phyloP scores from a whole-genome alignment of 805 yeast genomes.

The Teunomyces stri region DNA sequence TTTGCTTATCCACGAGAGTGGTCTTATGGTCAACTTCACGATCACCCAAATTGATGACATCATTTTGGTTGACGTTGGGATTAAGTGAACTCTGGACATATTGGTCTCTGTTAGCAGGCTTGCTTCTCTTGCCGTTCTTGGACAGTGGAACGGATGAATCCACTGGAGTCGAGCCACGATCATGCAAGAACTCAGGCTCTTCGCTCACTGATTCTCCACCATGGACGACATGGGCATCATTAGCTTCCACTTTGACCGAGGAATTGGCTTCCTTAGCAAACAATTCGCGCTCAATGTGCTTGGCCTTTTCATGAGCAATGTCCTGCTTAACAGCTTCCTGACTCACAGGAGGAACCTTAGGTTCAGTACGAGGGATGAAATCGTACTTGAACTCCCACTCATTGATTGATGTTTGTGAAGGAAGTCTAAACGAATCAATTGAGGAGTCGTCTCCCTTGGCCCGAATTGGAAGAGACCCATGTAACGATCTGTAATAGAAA shows the following conservation, averaged over 20 bases:
- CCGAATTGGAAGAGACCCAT: not conserved
- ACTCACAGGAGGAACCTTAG: slow-evolving; percentile 44
- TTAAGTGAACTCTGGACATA: slow-evolving; percentile 42
- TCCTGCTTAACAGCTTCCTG: slow-evolving; percentile 51
- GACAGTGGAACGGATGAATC: slow-evolving; percentile 17
- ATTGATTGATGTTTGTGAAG: slow-evolving; percentile 44
- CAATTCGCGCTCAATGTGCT: slow-evolving; percentile 37
- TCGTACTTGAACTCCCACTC: slow-evolving; percentile 52
- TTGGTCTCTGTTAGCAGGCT: slow-evolving; percentile 38
- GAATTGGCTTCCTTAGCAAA: slow-evolving; percentile 30
- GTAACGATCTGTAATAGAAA: slow-evolving; percentile 5
- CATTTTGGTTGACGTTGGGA: slow-evolving; percentile 37
- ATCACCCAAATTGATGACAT: slow-evolving; percentile 36
- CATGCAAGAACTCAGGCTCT: slow-evolving; percentile 40
- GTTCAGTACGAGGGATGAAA: slow-evolving; percentile 41
- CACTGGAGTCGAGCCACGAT: slow-evolving; percentile 36
- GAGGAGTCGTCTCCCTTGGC: slow-evolving; percentile 59
- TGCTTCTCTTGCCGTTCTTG: slow-evolving; percentile 14
- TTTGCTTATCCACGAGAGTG: slow-evolving; percentile 25
- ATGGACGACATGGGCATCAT: slow-evolving; percentile 38
- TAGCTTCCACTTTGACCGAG: slow-evolving; percentile 45
- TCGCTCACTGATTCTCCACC: slow-evolving; percentile 40
- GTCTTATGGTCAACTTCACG: slow-evolving; percentile 35
- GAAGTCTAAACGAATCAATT: slow-evolving; percentile 55
- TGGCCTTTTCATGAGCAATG: slow-evolving; percentile 41